Evolutionary conservation across 1,284 basidiomycete genomes (phyloP).

Genomic region (Ustilago cynodontis): DNA sequence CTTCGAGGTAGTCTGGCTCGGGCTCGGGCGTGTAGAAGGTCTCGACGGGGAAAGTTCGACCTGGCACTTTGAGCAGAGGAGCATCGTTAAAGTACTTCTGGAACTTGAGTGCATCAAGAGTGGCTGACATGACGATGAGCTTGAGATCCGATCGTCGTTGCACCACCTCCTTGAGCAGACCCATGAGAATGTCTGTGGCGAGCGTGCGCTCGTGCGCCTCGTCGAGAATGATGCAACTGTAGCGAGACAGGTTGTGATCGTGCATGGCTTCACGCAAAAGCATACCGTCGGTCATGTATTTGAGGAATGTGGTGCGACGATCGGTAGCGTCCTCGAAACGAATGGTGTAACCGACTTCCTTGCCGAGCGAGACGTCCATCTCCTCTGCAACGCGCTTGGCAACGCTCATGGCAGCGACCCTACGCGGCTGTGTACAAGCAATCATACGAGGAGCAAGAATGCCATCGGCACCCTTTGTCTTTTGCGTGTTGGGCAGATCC

Average conservation of each 20-base stretch:
- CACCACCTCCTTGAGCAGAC: slow-evolving; percentile 81
- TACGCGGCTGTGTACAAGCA: slow-evolving; percentile 95
- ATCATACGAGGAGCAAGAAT: slow-evolving; percentile 83
- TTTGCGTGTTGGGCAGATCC: slow-evolving; percentile 81
- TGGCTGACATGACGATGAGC: slow-evolving; percentile 98
- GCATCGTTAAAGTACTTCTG: slow-evolving; percentile 94
- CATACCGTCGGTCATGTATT: slow-evolving; percentile 99
- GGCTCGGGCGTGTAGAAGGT: slow-evolving; percentile 95
- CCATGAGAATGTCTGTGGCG: slow-evolving; percentile 98
- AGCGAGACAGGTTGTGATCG: slow-evolving; percentile 87
- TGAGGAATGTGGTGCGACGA: slow-evolving; percentile 57
- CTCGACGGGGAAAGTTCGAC: slow-evolving; percentile 95
- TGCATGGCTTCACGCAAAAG: slow-evolving; percentile 94
- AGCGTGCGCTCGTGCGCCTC: slow-evolving; percentile 98
- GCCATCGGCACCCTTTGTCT: slow-evolving; percentile 59
- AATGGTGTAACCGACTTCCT: slow-evolving; percentile 97
- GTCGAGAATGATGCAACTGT: slow-evolving; percentile 97
- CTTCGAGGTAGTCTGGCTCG: slow-evolving; percentile 96
- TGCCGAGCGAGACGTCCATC: slow-evolving; percentile 93
- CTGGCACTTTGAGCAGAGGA: slow-evolving; percentile 94
- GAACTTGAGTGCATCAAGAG: slow-evolving; percentile 95
- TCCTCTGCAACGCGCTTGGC: slow-evolving; percentile 98
- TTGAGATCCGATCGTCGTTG: slow-evolving; percentile 89
- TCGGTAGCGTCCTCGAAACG: slow-evolving; percentile 97
- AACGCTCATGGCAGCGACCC: slow-evolving; percentile 97